phyloP scores from a whole-genome alignment of 441 rosid species.

The Mallotus japonicus region DNA sequence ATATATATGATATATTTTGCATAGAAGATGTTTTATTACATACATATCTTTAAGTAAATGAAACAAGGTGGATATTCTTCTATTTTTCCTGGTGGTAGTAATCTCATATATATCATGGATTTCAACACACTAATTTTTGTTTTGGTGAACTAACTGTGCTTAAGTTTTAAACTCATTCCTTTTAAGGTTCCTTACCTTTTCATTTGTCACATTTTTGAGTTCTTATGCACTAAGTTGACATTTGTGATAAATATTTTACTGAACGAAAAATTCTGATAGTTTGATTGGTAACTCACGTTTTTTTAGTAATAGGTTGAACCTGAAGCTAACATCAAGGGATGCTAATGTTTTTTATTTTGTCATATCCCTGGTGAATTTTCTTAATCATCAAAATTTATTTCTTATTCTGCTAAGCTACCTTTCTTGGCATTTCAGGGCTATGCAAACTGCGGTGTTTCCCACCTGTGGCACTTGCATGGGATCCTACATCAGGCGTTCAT shows the following conservation, averaged over 20 bases:
- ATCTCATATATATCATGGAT: constrained; percentile 1
- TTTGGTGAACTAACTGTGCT: neutral
- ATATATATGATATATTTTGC: neutral
- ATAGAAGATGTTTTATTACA: neutral
- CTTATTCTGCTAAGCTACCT: constrained; percentile 25
- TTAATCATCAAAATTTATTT: constrained; percentile 14
- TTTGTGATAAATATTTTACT: neutral
- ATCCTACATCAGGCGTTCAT: constrained; percentile 75
- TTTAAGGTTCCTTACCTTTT: neutral
- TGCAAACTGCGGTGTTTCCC: constrained; percentile 98
- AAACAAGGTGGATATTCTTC: neutral
- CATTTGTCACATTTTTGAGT: neutral
- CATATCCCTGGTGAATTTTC: constrained; percentile 4
- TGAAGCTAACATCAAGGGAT: too few species aligned
- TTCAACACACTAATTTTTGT: neutral
- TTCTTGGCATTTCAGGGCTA: constrained; percentile 54
- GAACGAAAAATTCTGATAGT: neutral
- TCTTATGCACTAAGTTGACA: neutral
- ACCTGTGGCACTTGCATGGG: constrained; percentile 98
- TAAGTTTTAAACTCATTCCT: neutral
- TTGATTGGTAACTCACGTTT: neutral
- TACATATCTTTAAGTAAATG: neutral
- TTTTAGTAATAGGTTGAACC: too few species aligned
- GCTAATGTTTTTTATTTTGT: neutral
- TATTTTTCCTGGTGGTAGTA: neutral